Conservation (phyloP, 306 rosid genomes). For the Echinosophora koreensis region DNA sequence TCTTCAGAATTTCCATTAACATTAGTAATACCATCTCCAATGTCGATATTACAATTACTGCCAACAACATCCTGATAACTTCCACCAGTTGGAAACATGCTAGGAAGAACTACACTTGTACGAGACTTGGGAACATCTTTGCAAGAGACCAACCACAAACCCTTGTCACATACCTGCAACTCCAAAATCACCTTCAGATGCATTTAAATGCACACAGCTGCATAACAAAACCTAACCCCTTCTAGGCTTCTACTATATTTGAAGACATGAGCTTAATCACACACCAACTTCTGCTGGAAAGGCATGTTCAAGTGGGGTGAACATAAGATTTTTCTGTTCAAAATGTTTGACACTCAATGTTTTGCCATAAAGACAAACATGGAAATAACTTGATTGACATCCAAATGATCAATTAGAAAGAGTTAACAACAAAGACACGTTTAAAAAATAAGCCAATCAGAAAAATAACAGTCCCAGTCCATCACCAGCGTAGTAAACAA, state of each 20-base stretch:
- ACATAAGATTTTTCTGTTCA: neutral
- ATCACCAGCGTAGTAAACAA: neutral
- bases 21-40: conserved; percentile 50
- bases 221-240: conserved; percentile 19
- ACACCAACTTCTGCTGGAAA: conserved; percentile 9
- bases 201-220: conserved; percentile 34
- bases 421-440: conserved; percentile 13
- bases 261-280: conserved; percentile 24
- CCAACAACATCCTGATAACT: conserved; percentile 47
- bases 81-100: conserved; percentile 92
- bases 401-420: conserved; percentile 28
- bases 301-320: conserved; percentile 4
- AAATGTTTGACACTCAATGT: conserved; percentile 23
- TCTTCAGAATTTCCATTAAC: conserved; percentile 54
- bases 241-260: conserved; percentile 5
- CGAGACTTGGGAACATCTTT: conserved; percentile 69
- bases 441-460: conserved; percentile 8
- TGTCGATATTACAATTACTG: conserved; percentile 38
- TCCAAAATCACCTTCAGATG: conserved; percentile 28
- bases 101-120: conserved; percentile 64
- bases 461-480: conserved; percentile 22
- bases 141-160: conserved; percentile 70
- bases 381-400: conserved; percentile 19
- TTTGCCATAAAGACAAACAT: conserved; percentile 9
- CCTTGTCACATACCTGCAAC: conserved; percentile 79